Conservation (phyloP, 306 rosid genomes). For the Rosa multiflora region DNA sequence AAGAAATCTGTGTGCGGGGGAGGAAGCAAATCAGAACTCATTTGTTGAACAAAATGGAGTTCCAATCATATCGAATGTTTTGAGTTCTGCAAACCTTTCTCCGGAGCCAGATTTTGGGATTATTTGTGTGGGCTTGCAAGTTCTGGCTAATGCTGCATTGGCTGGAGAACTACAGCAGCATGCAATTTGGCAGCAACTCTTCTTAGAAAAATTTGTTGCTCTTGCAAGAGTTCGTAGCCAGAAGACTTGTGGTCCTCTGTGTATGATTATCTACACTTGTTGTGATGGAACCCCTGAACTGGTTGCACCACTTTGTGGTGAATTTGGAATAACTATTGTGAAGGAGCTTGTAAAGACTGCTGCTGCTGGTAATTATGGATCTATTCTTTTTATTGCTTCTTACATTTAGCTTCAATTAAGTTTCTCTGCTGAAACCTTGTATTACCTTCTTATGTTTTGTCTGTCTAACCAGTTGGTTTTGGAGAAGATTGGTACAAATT, state of each 20-base stretch:
- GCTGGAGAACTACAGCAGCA: constrained; percentile 64
- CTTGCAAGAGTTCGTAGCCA: constrained; percentile 41
- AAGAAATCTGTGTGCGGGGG: constrained; percentile 75
- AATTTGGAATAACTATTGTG: constrained; percentile 45
- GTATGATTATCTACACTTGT: constrained; percentile 63
- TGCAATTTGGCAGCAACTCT: constrained; percentile 54
- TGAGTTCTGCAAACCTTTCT: constrained; percentile 35
- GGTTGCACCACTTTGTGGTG: constrained; percentile 36
- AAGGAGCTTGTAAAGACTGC: constrained; percentile 55
- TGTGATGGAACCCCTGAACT: constrained; percentile 53
- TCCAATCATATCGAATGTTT: constrained; percentile 35
- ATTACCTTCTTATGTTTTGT: neutral
- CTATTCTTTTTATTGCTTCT: neutral
- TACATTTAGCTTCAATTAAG: constrained; percentile 10
- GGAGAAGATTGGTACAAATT: constrained; percentile 73
- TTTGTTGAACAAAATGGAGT: constrained; percentile 61
- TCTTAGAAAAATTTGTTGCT: constrained; percentile 39
- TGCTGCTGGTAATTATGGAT: constrained; percentile 40
- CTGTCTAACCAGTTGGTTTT: constrained; percentile 50
- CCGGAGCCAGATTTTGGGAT: constrained; percentile 34
- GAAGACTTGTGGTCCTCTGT: constrained; percentile 63
- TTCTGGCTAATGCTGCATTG: constrained; percentile 72
- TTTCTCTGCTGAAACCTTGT: neutral
- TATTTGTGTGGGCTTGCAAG: constrained; percentile 63
- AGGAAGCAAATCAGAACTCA: constrained; percentile 43